These are phyloP conservation scores for Maudiozyma pseudohumilis DNA, from an alignment of 805 yeast species.

Conservation along the genomic window DNA sequence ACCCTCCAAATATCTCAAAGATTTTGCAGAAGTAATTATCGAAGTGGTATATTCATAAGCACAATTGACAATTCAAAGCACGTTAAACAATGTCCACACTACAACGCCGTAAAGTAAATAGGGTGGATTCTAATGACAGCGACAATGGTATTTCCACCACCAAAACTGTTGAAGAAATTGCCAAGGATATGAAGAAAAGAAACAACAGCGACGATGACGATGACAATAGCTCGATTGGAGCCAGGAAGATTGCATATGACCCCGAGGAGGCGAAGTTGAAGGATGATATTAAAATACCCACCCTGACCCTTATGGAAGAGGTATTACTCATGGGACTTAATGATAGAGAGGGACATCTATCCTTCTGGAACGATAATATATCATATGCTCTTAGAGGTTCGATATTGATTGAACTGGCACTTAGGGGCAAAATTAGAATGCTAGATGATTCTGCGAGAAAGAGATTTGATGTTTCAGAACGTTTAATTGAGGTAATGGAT, in stretches of 20 bases:
- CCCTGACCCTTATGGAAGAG: conserved; percentile 91
- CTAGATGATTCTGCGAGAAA: conserved; percentile 89
- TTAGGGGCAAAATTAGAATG: conserved; percentile 80
- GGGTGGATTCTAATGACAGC: conserved; percentile 19
- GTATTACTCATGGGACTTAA: conserved; percentile 86
- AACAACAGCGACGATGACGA: conserved; percentile 10
- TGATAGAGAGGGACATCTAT: conserved; percentile 90
- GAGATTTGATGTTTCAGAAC: conserved; percentile 77
- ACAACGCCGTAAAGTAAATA: conserved; percentile 68
- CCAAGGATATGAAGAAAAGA: conserved; percentile 7
- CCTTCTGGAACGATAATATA: conserved; percentile 97
- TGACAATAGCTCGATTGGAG: conserved; percentile 14
- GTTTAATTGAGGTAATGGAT: conserved; percentile 80
- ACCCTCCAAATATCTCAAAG: too few relatives aligned
- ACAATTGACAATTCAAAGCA: too few relatives aligned
- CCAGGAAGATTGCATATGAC: conserved; percentile 71
- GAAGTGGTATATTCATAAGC: too few relatives aligned
- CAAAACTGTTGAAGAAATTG: background rate
- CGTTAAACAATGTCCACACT: conserved; percentile 47
- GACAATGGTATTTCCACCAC: background rate
- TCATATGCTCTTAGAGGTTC: conserved; percentile 95
- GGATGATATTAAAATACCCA: conserved; percentile 43
- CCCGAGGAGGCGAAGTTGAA: conserved; percentile 43
- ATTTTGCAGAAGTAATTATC: too few relatives aligned
- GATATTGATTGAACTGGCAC: conserved; percentile 82